Base-by-base conservation (phyloP, 2,329 filamentous ascomycete genomes). In the Colletotrichum chrysophilum region DNA sequence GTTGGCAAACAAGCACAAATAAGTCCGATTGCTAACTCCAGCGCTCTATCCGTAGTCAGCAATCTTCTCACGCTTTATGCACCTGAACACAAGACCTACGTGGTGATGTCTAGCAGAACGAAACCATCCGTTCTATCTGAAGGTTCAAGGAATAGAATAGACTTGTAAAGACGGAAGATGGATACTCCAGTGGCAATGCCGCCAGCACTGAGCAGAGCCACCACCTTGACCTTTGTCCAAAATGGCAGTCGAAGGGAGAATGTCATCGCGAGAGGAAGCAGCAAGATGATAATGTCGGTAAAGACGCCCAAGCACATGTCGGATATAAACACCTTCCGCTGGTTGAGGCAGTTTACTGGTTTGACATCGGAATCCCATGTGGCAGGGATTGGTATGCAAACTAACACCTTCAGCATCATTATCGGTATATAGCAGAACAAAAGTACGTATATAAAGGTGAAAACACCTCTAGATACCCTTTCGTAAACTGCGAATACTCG, bases 211-310 rank as follows among this genome's bases (percentile, higher is more conserved):
- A 84, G 77, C 71, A 84, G 77, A 36, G 76, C 71, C 4, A 78
- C 76, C 32, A 84, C 81, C 73, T 81, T 83, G 5, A 84, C 28
- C 71, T 83, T 84, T 70, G 81, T 82, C 10, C 64, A 60, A 26
- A 77, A 30, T 0, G 79, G 74, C 60, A 82, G 77, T 12, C 79
- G 78, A 24, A 85, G 77, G 1, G 76, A 78, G 78, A 79, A 82
- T 2, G 79, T 81, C 71, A 85, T 69, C 0, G 80, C 78, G 4
- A 84, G 75, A 7, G 83, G 84, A 3, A 85, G 65, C 10, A 84
- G 13, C 14, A 85, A 78, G 18, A 85, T 82, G 26, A 82, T 78
- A 9, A 81, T 70, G 75, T 85, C 83, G 21, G 81, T 83, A 13
- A 84, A 21, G 16, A 82, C 78, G 34, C 80, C 82, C 14, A 84